phyloP scores from a whole-genome alignment of 2,329 filamentous ascomycete species.

The Teratosphaeria destructans region DNA sequence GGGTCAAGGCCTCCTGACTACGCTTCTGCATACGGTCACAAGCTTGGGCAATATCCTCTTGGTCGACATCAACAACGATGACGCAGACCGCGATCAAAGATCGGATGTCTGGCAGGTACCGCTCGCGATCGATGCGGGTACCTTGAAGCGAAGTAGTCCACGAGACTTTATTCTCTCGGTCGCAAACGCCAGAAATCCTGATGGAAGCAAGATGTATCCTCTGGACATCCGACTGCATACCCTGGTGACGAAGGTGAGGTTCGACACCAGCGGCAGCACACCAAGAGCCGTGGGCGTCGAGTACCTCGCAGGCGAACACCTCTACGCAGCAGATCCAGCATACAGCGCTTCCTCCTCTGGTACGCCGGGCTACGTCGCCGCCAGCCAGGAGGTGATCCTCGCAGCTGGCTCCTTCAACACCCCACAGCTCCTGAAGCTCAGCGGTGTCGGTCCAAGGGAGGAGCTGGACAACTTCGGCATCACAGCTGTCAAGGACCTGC shows the following conservation, averaged over 20 bases:
- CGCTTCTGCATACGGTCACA: not conserved
- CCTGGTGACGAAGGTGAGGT: slow-evolving; percentile 55
- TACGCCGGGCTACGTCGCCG: slow-evolving; percentile 30
- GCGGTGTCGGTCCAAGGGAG: slow-evolving; percentile 46
- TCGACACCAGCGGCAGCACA: slow-evolving; percentile 47
- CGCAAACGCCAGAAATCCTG: slow-evolving; percentile 32
- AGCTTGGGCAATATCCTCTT: not conserved
- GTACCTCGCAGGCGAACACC: slow-evolving; percentile 29
- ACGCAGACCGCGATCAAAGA: not conserved
- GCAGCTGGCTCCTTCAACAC: slow-evolving; percentile 50
- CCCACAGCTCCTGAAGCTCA: slow-evolving; percentile 55
- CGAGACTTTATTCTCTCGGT: slow-evolving; percentile 28
- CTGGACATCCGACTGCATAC: slow-evolving; percentile 50
- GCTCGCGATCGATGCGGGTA: not conserved
- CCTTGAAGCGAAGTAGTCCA: slow-evolving; percentile 28
- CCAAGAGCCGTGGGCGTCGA: slow-evolving; percentile 39
- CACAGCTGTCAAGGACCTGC: slow-evolving; percentile 43
- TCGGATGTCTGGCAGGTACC: not conserved
- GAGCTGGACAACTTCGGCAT: slow-evolving; percentile 46
- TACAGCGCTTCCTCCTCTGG: slow-evolving; percentile 21
- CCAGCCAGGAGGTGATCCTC: slow-evolving; percentile 37
- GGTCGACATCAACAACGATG: not conserved
- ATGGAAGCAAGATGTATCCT: slow-evolving; percentile 45
- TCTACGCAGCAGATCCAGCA: slow-evolving; percentile 32
- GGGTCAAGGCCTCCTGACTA: not conserved